Conservation (phyloP, 1,284 basidiomycete species). For the Trichosporon sp. region DNA sequence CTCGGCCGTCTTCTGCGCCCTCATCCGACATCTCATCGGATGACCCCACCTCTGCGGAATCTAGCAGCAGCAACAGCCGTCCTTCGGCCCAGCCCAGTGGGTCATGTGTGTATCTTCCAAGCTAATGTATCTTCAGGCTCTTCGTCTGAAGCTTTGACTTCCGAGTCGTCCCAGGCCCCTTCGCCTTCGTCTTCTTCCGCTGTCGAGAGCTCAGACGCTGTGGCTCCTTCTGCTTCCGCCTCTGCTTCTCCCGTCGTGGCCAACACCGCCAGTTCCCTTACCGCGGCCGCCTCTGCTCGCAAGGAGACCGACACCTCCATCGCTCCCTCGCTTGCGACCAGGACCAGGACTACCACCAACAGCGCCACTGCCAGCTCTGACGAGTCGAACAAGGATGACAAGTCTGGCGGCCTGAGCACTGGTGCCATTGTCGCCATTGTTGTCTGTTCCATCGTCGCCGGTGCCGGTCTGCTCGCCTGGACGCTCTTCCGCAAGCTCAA, state of each 20-base stretch:
- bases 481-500: constrained; percentile 89
- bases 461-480: constrained; percentile 65
- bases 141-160: not conserved
- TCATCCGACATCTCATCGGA: not conserved
- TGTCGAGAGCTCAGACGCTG: not conserved
- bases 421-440: constrained; percentile 66
- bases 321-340: not conserved
- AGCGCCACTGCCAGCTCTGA: not conserved
- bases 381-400: constrained; percentile 4
- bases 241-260: not conserved
- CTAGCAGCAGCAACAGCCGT: not conserved
- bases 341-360: not conserved
- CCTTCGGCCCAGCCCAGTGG: not conserved
- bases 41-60: not conserved
- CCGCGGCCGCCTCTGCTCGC: not conserved
- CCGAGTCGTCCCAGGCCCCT: not conserved
- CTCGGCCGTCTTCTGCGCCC: not conserved
- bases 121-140: not conserved
- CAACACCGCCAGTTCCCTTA: not conserved
- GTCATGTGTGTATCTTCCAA: not conserved
- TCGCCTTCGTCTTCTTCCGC: not conserved
- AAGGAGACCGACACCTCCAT: not conserved
- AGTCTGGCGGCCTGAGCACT: constrained; percentile 47
- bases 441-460: constrained; percentile 62
- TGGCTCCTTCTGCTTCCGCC: not conserved